These are phyloP conservation scores for Aspergillus bridgeri DNA, from an alignment of 495 filamentous ascomycete species.

Conservation along the genomic window DNA sequence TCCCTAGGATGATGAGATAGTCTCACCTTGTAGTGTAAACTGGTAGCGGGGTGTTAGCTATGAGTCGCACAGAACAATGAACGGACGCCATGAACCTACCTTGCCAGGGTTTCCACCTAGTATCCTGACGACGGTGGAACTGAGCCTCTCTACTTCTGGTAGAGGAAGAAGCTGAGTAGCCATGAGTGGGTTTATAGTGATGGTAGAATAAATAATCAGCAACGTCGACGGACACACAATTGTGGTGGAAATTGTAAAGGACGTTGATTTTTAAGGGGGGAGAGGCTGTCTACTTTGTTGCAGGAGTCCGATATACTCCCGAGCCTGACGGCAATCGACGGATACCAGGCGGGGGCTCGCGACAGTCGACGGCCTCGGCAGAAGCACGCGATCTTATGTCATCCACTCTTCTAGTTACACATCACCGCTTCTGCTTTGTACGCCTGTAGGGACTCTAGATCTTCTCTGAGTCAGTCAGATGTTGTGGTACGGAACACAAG, in stretches of 20 bases:
- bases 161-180: constrained; percentile 48
- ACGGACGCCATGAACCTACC: constrained; percentile 32
- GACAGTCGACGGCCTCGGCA: constrained; percentile 2
- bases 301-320: not conserved
- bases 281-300: not conserved
- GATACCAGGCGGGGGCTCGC: not conserved
- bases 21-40: constrained; percentile 53
- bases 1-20: not conserved
- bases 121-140: constrained; percentile 65
- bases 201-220: not conserved
- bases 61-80: not conserved
- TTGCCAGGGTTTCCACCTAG: constrained; percentile 81
- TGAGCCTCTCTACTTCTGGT: constrained; percentile 63
- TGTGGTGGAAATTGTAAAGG: not conserved
- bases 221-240: not conserved
- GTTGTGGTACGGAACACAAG: not conserved
- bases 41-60: constrained; percentile 15
- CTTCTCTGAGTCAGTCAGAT: too few relatives aligned
- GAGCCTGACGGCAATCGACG: not conserved
- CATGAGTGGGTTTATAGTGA: constrained; percentile 27
- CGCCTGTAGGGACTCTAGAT: too few relatives aligned
- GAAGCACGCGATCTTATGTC: constrained; percentile 19
- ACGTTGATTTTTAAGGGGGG: not conserved
- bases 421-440: too few relatives aligned
- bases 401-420: not conserved